These are phyloP conservation scores for Zygotorulaspora danielsina DNA, from an alignment of 805 yeast genomes.

Conservation along the genomic window DNA sequence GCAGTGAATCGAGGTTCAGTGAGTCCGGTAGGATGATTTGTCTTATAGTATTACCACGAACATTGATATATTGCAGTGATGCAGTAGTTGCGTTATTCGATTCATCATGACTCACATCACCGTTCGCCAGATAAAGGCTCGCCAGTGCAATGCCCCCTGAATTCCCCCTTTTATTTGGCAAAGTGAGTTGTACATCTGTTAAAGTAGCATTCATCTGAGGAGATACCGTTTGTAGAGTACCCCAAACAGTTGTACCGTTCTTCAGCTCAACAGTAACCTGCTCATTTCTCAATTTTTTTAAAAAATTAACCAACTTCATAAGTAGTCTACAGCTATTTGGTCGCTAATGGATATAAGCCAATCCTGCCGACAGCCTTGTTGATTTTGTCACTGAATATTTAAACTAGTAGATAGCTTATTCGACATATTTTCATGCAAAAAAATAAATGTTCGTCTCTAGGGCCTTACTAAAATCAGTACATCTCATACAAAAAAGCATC, in stretches of 20 bases:
- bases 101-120: constrained; percentile 6
- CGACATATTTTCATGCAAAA: no score
- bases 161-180: constrained; percentile 29
- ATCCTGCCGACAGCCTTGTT: no score
- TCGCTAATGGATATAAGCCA: no score
- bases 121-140: constrained; percentile 23
- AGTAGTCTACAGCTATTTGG: no score
- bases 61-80: constrained; percentile 66
- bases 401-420: no score
- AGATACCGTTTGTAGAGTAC: constrained; percentile 77
- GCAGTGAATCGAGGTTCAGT: constrained; percentile 61
- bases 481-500: no score
- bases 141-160: constrained; percentile 24
- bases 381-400: no score
- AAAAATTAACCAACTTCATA: constrained; percentile 44
- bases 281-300: constrained; percentile 81
- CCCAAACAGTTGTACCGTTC: constrained; percentile 83
- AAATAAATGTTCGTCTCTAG: no score
- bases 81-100: constrained; percentile 42
- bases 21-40: constrained; percentile 82
- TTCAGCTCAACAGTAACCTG: constrained; percentile 87
- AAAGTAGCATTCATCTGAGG: constrained; percentile 88
- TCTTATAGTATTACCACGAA: constrained; percentile 86
- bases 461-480: no score
- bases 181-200: constrained; percentile 74